phyloP scores from a whole-genome alignment of 2,329 filamentous ascomycete genomes.

The Acephala macrosclerotiorum region DNA sequence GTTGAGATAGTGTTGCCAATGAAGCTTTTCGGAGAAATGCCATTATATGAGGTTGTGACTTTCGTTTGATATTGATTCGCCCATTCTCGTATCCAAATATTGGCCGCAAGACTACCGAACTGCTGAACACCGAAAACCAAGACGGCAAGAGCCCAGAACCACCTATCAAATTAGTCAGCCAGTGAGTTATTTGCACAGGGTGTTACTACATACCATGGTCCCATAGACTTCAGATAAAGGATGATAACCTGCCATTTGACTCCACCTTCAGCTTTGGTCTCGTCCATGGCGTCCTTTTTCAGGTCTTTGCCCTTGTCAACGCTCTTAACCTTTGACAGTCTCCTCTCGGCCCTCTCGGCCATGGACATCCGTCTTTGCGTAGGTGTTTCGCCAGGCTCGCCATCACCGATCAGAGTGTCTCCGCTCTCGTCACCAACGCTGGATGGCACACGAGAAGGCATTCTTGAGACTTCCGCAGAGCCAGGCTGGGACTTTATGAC shows the following conservation, averaged over 20 bases:
- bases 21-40: slow-evolving; percentile 34
- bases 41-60: slow-evolving; percentile 24
- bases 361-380: slow-evolving; percentile 50
- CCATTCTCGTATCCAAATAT: slow-evolving; percentile 95
- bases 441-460: slow-evolving; percentile 81
- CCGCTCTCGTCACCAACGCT: slow-evolving; percentile 71
- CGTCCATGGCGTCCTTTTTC: slow-evolving; percentile 64
- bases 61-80: slow-evolving; percentile 79
- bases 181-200: not conserved
- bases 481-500: slow-evolving; percentile 75
- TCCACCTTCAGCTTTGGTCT: slow-evolving; percentile 83
- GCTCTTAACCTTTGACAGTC: slow-evolving; percentile 42
- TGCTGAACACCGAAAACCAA: slow-evolving; percentile 84
- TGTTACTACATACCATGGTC: slow-evolving; percentile 66
- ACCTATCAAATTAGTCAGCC: slow-evolving; percentile 47
- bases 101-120: slow-evolving; percentile 84
- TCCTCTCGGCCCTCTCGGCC: slow-evolving; percentile 50
- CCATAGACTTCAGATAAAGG: slow-evolving; percentile 90
- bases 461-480: slow-evolving; percentile 74
- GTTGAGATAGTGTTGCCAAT: slow-evolving; percentile 41
- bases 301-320: slow-evolving; percentile 43
- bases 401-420: slow-evolving; percentile 56
- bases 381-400: slow-evolving; percentile 52
- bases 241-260: slow-evolving; percentile 88
- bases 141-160: slow-evolving; percentile 85